Conservation (phyloP, 1,139 yeast genomes). For the Candida pseudoviswanathii region DNA sequence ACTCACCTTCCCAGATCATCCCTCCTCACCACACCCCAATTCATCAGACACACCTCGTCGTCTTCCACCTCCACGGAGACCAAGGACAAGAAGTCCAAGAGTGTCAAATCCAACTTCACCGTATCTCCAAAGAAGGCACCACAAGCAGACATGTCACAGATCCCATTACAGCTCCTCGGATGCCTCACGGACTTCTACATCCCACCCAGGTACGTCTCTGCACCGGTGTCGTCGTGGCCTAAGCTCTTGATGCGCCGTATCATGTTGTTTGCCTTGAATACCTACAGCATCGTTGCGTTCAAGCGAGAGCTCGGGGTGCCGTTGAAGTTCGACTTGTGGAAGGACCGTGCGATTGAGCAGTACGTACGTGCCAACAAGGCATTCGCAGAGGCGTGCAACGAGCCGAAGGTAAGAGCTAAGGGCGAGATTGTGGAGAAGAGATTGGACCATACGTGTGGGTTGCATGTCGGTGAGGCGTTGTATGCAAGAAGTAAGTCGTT, state of each 20-base stretch:
- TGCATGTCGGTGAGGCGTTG: slow-evolving; percentile 34
- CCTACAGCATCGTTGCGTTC: slow-evolving; percentile 44
- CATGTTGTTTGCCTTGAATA: slow-evolving; percentile 46
- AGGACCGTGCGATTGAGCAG: slow-evolving; percentile 44
- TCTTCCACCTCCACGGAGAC: neutral
- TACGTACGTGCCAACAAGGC: slow-evolving; percentile 45
- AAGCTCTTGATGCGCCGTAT: slow-evolving; percentile 38
- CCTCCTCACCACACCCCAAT: neutral
- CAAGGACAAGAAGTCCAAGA: neutral
- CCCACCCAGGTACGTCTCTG: slow-evolving; percentile 36
- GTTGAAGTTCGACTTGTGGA: slow-evolving; percentile 46
- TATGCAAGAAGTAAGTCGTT: slow-evolving; percentile 37
- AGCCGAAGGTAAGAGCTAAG: slow-evolving; percentile 16
- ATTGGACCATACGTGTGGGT: slow-evolving; percentile 37
- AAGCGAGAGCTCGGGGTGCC: slow-evolving; percentile 43
- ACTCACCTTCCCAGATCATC: neutral
- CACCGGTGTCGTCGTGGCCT: slow-evolving; percentile 44
- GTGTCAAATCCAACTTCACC: neutral
- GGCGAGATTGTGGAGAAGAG: slow-evolving; percentile 29
- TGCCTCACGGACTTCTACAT: slow-evolving; percentile 48
- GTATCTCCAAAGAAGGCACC: slow-evolving; percentile 16
- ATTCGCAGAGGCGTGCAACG: slow-evolving; percentile 46
- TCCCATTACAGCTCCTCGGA: slow-evolving; percentile 44
- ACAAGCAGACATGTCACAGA: slow-evolving; percentile 35
- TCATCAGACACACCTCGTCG: neutral